These are phyloP conservation scores for Gyrodon lividus DNA, from an alignment of 768 basidiomycete species.

Conservation along the genomic window DNA sequence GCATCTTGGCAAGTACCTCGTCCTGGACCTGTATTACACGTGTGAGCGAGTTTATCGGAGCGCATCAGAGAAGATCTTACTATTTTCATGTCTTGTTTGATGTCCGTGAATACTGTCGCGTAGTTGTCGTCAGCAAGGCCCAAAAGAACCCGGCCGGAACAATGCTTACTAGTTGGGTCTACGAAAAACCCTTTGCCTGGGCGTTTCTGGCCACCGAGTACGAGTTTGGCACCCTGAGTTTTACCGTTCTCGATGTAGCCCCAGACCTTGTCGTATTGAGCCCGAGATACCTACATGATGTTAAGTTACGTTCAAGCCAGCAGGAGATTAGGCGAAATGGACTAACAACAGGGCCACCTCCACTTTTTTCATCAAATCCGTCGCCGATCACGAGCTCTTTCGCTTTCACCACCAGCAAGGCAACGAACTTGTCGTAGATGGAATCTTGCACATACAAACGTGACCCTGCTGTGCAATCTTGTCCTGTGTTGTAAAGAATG, in stretches of 20 bases:
- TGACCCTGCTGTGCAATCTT: slow-evolving; percentile 92
- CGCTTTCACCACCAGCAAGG: slow-evolving; percentile 61
- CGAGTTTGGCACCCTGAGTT: slow-evolving; percentile 73
- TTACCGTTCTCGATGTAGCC: slow-evolving; percentile 86
- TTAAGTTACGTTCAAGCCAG: slow-evolving; percentile 5
- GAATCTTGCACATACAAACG: slow-evolving; percentile 86
- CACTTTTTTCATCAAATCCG: slow-evolving; percentile 71
- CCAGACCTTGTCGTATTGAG: slow-evolving; percentile 85
- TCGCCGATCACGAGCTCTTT: slow-evolving; percentile 74
- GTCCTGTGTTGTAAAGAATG: slow-evolving; percentile 86
- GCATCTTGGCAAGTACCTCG: slow-evolving; percentile 23
- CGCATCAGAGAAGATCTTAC: slow-evolving; percentile 42
- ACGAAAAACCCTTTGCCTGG: slow-evolving; percentile 81
- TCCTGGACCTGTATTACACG: slow-evolving; percentile 26
- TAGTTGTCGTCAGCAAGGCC: slow-evolving; percentile 5
- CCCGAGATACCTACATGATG: slow-evolving; percentile 66
- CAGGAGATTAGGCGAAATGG: slow-evolving; percentile 1
- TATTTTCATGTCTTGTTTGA: slow-evolving; percentile 81
- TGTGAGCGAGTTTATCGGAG: slow-evolving; percentile 24
- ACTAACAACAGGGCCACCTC: slow-evolving; percentile 83
- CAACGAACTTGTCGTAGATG: slow-evolving; percentile 82
- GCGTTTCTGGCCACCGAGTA: slow-evolving; percentile 80
- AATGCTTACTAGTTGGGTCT: slow-evolving; percentile 77
- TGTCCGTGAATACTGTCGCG: slow-evolving; percentile 73
- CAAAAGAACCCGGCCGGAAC: slow-evolving; percentile 6